Conservation (phyloP, 2,329 filamentous ascomycete genomes). For the Aspergillus terreus region DNA sequence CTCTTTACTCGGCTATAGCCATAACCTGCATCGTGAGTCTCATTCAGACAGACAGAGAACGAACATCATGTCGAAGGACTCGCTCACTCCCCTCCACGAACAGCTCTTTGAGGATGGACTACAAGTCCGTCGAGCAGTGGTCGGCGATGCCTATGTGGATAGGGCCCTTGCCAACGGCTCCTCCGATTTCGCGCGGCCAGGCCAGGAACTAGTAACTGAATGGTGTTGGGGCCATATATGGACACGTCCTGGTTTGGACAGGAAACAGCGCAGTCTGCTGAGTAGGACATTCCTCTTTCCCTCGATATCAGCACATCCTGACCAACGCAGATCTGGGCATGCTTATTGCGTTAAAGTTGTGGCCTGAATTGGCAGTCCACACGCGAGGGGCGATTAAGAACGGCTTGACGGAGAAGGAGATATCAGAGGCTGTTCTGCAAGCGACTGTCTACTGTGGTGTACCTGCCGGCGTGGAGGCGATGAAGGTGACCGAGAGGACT, state of each 20-base stretch:
- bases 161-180: slow-evolving; percentile 17
- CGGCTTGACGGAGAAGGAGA: slow-evolving; percentile 4
- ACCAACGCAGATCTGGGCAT: slow-evolving; percentile 5
- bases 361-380: slow-evolving; percentile 8
- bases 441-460: slow-evolving; percentile 14
- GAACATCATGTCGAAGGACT: not conserved
- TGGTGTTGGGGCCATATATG: slow-evolving; percentile 10
- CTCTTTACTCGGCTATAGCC: too few relatives aligned
- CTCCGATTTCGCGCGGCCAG: slow-evolving; percentile 19
- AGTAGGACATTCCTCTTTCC: not conserved
- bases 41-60: too few relatives aligned
- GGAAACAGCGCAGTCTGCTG: slow-evolving; percentile 7
- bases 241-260: slow-evolving; percentile 7
- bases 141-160: slow-evolving; percentile 12
- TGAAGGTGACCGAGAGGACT: slow-evolving; percentile 8
- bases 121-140: slow-evolving; percentile 9
- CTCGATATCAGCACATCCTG: not conserved
- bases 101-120: slow-evolving; percentile 3
- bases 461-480: slow-evolving; percentile 10
- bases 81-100: not conserved
- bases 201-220: slow-evolving; percentile 17
- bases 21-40: not conserved
- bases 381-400: slow-evolving; percentile 8
- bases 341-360: slow-evolving; percentile 5
- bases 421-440: slow-evolving; percentile 12